phyloP scores from a whole-genome alignment of 148 eudicot species.

The Chenopodium berlandieri region DNA sequence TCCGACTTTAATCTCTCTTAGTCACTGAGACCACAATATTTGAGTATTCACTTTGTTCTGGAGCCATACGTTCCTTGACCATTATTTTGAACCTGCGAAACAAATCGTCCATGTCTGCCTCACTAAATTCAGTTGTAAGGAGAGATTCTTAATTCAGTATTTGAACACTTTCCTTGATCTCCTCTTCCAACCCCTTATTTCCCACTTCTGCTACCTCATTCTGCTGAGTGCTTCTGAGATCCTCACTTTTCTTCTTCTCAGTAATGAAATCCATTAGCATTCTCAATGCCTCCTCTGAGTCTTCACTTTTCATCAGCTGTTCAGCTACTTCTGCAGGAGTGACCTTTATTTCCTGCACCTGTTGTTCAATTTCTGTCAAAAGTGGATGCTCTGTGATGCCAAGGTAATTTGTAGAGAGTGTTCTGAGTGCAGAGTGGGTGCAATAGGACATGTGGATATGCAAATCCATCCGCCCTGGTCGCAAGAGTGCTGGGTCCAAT shows the following conservation, averaged over 20 bases:
- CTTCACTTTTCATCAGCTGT: constrained; percentile 43
- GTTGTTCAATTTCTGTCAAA: constrained; percentile 25
- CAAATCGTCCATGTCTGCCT: constrained; percentile 26
- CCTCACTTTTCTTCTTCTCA: constrained; percentile 19
- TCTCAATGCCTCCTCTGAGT: constrained; percentile 32
- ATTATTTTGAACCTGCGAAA: constrained; percentile 21
- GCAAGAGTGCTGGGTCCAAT: constrained; percentile 51
- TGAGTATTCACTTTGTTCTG: constrained; percentile 21
- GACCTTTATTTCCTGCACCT: constrained; percentile 29
- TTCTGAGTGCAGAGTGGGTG: constrained; percentile 42
- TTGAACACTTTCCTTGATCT: no score
- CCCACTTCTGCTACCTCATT: not conserved
- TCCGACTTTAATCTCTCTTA: not conserved
- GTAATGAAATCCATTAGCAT: constrained; percentile 37
- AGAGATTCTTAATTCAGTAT: constrained; percentile 20
- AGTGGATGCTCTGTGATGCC: constrained; percentile 31
- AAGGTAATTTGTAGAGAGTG: constrained; percentile 43
- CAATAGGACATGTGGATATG: constrained; percentile 69
- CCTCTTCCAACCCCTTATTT: not conserved
- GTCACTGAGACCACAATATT: constrained; percentile 38
- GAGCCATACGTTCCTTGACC: constrained; percentile 29
- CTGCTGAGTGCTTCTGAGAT: not conserved
- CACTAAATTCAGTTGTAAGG: constrained; percentile 32
- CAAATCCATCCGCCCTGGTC: constrained; percentile 72
- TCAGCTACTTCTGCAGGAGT: constrained; percentile 54